Evolutionary conservation across 2,329 filamentous ascomycete species (phyloP), one percentile per base, ranked within the genome.

Genomic region (Monilinia vaccinii-corymbosi): DNA sequence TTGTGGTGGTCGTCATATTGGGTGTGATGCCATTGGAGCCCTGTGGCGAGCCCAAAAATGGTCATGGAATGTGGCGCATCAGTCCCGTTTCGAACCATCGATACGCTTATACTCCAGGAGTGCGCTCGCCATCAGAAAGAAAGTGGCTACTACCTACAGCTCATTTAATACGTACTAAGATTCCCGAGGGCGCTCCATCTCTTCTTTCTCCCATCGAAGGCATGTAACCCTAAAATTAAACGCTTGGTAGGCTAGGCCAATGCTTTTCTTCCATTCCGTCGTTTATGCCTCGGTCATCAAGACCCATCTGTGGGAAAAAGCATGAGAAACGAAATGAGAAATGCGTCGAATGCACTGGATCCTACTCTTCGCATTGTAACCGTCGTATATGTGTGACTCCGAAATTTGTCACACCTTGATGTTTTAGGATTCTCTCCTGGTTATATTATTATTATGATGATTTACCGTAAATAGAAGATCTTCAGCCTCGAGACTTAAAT

Each of bases 341-440:
- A 18, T 18, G 10, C 32, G 28, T 44, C 10, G 4, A 28, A 38
- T 18, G 51, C n/a, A 11, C n/a, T n/a, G n/a, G n/a, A n/a, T 25
- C n/a, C 32, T 31, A 31, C 25, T 55, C 45, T 55, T 45, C 51
- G 51, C 38, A 55, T 23, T 55, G 51, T 23, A 55, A 55, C 38
- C 21, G 14, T 44, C 38, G 51, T 42, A 32, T 48, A 55, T 55
- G 51, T 53, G 51, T 55, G 25, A 53, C 38, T 13, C 50, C 25
- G 50, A 32, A 36, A 9, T 31, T 53, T 53, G 50, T 44, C 38
- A 11, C 5, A 44, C 25, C 25, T 32, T 10, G 4, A 44, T 44
- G 25, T 53, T 44, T 53, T 31, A 36, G 36, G 25, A n/a, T 42
- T 42, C 42, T 53, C 6, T 53, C 13, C 31, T 31, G n/a, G 25